These are phyloP conservation scores for Aspergillus cavernicola DNA, from an alignment of 495 filamentous ascomycete genomes.

Conservation along the genomic window DNA sequence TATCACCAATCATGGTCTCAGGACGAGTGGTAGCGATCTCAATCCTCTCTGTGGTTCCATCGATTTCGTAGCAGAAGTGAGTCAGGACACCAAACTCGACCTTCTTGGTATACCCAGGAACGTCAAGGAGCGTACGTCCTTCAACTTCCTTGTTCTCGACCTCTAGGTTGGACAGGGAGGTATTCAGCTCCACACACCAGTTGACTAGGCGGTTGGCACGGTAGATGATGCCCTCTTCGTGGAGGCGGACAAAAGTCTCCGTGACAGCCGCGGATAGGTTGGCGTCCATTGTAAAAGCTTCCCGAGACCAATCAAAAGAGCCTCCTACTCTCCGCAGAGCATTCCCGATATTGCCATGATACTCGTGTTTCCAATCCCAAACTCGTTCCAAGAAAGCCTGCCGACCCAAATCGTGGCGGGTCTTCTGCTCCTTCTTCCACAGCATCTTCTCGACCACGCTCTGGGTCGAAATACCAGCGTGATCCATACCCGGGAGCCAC, in stretches of 20 bases:
- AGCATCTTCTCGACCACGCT: constrained; percentile 75
- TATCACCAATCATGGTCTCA: constrained; percentile 81
- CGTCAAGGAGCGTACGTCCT: constrained; percentile 61
- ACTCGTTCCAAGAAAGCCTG: constrained; percentile 55
- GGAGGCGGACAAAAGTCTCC: constrained; percentile 67
- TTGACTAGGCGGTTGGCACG: constrained; percentile 73
- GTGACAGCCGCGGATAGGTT: constrained; percentile 65
- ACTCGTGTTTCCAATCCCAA: constrained; percentile 69
- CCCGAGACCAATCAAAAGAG: constrained; percentile 61
- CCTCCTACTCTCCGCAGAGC: constrained; percentile 57
- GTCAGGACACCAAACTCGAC: constrained; percentile 70
- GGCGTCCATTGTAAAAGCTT: constrained; percentile 73
- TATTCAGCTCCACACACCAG: constrained; percentile 71
- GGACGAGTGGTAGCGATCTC: constrained; percentile 75
- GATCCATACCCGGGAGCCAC: constrained; percentile 72
- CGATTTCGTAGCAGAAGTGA: constrained; percentile 69
- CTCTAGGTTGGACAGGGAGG: constrained; percentile 73
- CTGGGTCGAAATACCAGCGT: constrained; percentile 75
- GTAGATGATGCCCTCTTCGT: constrained; percentile 75
- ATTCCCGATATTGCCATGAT: constrained; percentile 59
- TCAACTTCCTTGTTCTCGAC: constrained; percentile 70
- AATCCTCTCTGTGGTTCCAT: constrained; percentile 59
- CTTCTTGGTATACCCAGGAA: constrained; percentile 63
- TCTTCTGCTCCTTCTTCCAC: constrained; percentile 61
- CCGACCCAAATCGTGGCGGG: constrained; percentile 64